Conservation (phyloP, 116 monocot genomes). For the Papilionanthe hybrid region DNA sequence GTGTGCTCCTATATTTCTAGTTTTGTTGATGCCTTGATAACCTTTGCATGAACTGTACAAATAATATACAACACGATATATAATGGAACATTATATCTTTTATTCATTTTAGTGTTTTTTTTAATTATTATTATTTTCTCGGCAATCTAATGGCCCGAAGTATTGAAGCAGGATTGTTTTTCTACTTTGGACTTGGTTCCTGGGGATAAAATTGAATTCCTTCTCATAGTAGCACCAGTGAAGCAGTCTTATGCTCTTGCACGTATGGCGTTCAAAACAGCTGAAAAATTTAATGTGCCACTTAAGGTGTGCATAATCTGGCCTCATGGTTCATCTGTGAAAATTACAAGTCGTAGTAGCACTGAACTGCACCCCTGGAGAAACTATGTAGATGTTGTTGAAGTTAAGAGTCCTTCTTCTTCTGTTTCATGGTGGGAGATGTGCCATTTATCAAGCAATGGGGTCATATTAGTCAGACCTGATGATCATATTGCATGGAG, state of each 20-base stretch:
- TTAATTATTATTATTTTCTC: not conserved
- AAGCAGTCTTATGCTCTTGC: slow-evolving; percentile 76
- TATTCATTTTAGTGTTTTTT: not conserved
- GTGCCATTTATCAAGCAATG: slow-evolving; percentile 53
- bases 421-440: slow-evolving; percentile 73
- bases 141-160: not conserved
- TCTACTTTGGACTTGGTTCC: slow-evolving; percentile 86
- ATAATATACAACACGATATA: no score
- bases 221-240: slow-evolving; percentile 75
- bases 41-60: no score
- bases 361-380: slow-evolving; percentile 34
- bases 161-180: slow-evolving; percentile 39
- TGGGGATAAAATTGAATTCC: slow-evolving; percentile 70
- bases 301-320: slow-evolving; percentile 77
- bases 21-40: no score
- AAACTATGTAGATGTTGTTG: slow-evolving; percentile 69
- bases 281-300: slow-evolving; percentile 31
- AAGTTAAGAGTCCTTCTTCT: slow-evolving; percentile 21
- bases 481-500: slow-evolving; percentile 95
- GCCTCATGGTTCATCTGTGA: slow-evolving; percentile 49
- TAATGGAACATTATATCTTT: not conserved
- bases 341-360: slow-evolving; percentile 20
- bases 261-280: slow-evolving; percentile 33
- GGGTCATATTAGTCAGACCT: slow-evolving; percentile 80
- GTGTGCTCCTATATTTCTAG: no score